These are phyloP conservation scores for Backusella sp. DNA, from an alignment of 192 early-diverging fungal genomes.

Conservation along the genomic window DNA sequence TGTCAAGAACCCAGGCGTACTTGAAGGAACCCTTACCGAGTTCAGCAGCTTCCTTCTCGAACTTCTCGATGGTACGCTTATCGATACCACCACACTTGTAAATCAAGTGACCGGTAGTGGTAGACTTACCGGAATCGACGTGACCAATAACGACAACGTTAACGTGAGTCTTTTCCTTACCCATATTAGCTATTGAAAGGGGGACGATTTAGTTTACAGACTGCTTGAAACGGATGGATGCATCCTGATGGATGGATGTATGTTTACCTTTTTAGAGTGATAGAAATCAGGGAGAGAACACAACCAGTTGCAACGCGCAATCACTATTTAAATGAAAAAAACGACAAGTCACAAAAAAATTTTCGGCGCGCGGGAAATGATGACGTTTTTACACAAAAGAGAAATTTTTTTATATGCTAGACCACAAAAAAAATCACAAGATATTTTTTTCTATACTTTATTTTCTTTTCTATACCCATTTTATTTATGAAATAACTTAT, in stretches of 20 bases:
- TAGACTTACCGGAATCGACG: constrained; percentile 99
- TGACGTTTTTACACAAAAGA: neutral
- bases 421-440: neutral
- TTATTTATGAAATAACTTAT: neutral
- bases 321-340: constrained; percentile 5
- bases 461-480: neutral
- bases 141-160: constrained; percentile 97
- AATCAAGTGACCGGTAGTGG: constrained; percentile 99
- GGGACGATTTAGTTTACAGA: neutral
- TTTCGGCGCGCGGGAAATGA: neutral
- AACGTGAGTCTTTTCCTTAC: constrained; percentile 90
- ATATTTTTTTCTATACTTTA: neutral
- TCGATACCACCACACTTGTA: constrained; percentile 99
- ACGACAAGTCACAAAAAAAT: neutral
- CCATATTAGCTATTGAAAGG: constrained; percentile 15
- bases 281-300: constrained; percentile 7
- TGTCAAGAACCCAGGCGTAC: no score
- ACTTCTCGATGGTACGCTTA: constrained; percentile 99
- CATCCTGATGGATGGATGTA: constrained; percentile 6
- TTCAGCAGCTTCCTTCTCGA: constrained; percentile 85
- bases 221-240: constrained; percentile 5
- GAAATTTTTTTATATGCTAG: neutral
- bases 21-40: no score
- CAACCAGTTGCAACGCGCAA: neutral
- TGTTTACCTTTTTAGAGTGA: constrained; percentile 1